Evolutionary conservation across 164 flowering plant species (phyloP).

Genomic region (Paratinospora sagittata): DNA sequence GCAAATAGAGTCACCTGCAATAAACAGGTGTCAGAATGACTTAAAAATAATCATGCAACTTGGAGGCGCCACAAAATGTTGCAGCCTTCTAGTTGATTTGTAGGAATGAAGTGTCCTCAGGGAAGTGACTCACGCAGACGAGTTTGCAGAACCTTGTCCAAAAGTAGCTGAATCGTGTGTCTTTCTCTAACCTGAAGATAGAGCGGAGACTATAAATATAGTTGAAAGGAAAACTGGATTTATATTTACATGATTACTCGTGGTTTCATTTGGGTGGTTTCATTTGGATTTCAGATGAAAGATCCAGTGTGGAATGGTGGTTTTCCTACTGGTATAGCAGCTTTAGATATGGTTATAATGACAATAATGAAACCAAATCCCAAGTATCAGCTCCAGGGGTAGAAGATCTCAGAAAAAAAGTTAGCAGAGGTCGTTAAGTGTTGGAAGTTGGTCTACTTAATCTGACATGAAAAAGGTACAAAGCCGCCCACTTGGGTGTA

Average conservation of each 20-base stretch:
- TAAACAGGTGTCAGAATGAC: background rate
- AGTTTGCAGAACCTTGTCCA: constrained; percentile 60
- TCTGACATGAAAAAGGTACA: background rate
- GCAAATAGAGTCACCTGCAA: constrained; percentile 70
- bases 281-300: background rate
- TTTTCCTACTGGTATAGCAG: background rate
- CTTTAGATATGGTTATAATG: background rate
- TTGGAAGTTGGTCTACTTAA: background rate
- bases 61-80: background rate
- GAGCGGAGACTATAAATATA: background rate
- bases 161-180: constrained; percentile 76
- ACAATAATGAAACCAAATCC: background rate
- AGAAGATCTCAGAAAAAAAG: too few relatives aligned
- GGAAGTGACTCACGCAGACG: constrained; percentile 40
- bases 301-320: background rate
- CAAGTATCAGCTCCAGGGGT: background rate
- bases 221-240: background rate
- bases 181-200: constrained; percentile 71
- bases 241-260: background rate
- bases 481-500: background rate
- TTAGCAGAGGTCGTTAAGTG: too few relatives aligned
- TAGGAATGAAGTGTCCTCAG: background rate
- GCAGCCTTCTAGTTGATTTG: background rate
- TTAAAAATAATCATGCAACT: background rate
- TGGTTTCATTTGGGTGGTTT: background rate